These are phyloP conservation scores for Aureobasidium mangrovei DNA, from an alignment of 2,329 filamentous ascomycete species.

Conservation along the genomic window DNA sequence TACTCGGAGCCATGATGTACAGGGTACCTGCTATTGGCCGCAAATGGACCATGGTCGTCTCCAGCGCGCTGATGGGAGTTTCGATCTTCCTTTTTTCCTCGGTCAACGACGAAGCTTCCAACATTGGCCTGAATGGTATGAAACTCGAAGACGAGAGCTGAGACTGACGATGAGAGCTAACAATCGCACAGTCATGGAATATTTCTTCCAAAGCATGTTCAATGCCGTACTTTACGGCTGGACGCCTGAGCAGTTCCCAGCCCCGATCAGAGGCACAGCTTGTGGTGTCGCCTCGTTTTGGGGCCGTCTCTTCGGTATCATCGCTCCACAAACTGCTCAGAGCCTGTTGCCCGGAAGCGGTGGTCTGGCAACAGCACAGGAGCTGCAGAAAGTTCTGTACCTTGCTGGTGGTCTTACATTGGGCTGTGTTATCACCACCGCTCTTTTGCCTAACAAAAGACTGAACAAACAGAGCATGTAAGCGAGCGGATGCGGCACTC, in stretches of 20 bases:
- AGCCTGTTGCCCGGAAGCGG: conserved; percentile 25
- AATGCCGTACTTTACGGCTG: conserved; percentile 45
- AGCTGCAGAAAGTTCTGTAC: conserved; percentile 46
- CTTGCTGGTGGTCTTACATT: conserved; percentile 48
- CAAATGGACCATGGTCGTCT: conserved; percentile 39
- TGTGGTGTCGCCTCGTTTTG: conserved; percentile 51
- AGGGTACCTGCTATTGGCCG: conserved; percentile 34
- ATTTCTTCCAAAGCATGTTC: conserved; percentile 46
- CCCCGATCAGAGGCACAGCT: conserved; percentile 43
- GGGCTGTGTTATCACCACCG: conserved; percentile 45
- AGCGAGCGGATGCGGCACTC: not conserved
- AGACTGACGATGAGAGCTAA: not conserved
- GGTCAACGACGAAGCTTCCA: conserved; percentile 38
- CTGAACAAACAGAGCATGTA: conserved; percentile 30
- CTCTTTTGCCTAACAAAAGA: conserved; percentile 37
- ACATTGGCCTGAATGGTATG: conserved; percentile 40
- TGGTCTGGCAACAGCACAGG: conserved; percentile 19
- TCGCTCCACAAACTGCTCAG: conserved; percentile 49
- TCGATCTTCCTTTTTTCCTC: conserved; percentile 38
- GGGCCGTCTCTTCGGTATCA: conserved; percentile 50
- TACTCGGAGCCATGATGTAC: conserved; percentile 43
- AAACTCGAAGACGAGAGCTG: no score
- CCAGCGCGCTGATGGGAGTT: conserved; percentile 35
- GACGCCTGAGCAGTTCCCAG: conserved; percentile 45
- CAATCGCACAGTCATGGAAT: conserved; percentile 32